Percentiles rank a stretch among this genome's conserved stretches.
Evolutionary conservation across 371 early-diverging fungal genomes (phyloP).

Genomic region (Mucor sp.): DNA sequence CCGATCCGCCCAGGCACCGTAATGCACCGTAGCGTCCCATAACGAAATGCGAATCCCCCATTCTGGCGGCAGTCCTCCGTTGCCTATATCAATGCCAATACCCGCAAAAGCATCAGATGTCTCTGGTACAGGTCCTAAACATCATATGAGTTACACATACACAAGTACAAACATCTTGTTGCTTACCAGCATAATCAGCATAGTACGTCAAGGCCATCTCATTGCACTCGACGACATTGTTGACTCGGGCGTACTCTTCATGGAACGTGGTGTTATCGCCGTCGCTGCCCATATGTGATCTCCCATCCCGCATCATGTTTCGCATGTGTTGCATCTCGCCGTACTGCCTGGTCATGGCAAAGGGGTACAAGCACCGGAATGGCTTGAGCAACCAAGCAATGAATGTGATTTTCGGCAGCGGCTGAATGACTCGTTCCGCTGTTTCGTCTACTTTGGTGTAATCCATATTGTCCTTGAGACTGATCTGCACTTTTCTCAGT

Average conservation of each 20-base stretch:
- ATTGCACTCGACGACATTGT: conserved; percentile 67
- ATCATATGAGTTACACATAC: conserved; percentile 8
- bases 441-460: conserved; percentile 33
- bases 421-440: neutral
- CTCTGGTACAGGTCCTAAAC: conserved; percentile 52
- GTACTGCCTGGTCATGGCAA: conserved; percentile 27
- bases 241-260: conserved; percentile 77
- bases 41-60: conserved; percentile 72
- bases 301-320: conserved; percentile 51
- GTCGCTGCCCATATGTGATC: conserved; percentile 20
- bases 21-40: conserved; percentile 65
- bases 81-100: conserved; percentile 53
- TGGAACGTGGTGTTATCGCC: conserved; percentile 43
- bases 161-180: neutral
- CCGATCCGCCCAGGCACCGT: conserved; percentile 91
- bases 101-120: conserved; percentile 22
- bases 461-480: conserved; percentile 68
- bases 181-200: conserved; percentile 69
- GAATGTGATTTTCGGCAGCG: neutral
- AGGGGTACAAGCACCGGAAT: conserved; percentile 19
- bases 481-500: conserved; percentile 58
- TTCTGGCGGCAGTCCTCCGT: conserved; percentile 70
- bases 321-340: conserved; percentile 50
- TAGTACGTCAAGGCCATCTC: conserved; percentile 66
- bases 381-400: conserved; percentile 6